Evolutionary conservation across 441 rosid species (phyloP).

Genomic region (Rhodomyrtus psidioides): DNA sequence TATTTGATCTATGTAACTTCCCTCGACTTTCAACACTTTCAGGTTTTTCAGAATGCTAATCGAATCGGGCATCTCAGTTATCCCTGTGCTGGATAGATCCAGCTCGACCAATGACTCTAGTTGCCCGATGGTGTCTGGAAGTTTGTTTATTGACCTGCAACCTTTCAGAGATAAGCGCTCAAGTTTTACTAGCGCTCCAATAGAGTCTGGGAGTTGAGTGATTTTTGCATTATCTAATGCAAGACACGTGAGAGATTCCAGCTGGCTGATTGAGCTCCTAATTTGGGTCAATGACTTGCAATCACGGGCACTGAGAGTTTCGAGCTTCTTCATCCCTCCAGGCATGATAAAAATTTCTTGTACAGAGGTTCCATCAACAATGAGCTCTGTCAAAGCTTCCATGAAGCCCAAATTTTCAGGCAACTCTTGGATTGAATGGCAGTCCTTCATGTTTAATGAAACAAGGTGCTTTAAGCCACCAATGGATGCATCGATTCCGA

Average conservation of each 20-base stretch:
- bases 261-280: conserved; percentile 2
- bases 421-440: conserved; percentile 1
- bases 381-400: conserved; percentile 7
- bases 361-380: conserved; percentile 3
- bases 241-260: conserved; percentile 2
- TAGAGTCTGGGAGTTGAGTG: conserved; percentile 2
- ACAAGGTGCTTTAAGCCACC: not conserved
- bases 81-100: conserved; percentile 1
- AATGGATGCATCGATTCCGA: not conserved
- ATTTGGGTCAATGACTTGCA: conserved; percentile 1
- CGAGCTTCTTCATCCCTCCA: not conserved
- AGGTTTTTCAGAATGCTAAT: conserved; percentile 2
- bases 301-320: conserved; percentile 1
- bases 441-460: conserved; percentile 7
- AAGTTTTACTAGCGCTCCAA: not conserved
- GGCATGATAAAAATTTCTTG: not conserved
- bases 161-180: not conserved
- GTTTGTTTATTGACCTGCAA: not conserved
- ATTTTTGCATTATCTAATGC: not conserved
- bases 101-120: not conserved
- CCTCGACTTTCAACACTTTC: conserved; percentile 1
- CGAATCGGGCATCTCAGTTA: not conserved
- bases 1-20: not conserved
- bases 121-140: conserved; percentile 6
- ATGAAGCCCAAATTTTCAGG: not conserved